Percentiles rank a stretch among this genome's conserved stretches.
phyloP scores from a whole-genome alignment of 495 filamentous ascomycete genomes.

The Podospora fimiseda region DNA sequence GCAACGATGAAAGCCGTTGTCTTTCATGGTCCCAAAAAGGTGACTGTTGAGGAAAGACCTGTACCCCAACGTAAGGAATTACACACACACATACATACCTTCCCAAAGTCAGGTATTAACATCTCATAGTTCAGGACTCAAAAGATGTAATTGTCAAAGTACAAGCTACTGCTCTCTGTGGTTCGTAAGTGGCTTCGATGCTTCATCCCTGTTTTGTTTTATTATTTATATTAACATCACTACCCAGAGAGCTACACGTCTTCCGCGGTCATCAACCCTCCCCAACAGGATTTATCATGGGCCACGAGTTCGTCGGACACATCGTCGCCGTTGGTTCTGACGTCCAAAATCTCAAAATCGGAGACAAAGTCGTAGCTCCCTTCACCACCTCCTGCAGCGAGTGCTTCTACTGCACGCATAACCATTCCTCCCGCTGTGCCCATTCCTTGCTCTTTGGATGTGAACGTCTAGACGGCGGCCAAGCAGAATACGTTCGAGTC shows the following conservation, averaged over 20 bases:
- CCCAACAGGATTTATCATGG: constrained; percentile 46
- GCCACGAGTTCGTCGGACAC: constrained; percentile 77
- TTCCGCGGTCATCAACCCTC: constrained; percentile 75
- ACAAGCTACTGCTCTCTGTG: constrained; percentile 78
- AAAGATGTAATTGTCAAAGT: constrained; percentile 84
- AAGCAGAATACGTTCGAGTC: constrained; percentile 86
- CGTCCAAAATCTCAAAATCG: constrained; percentile 70
- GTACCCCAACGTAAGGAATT: constrained; percentile 45
- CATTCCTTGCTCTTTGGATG: constrained; percentile 70
- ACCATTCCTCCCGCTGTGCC: constrained; percentile 77
- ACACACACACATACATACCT: neutral
- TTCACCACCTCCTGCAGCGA: constrained; percentile 79
- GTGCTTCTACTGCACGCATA: constrained; percentile 87
- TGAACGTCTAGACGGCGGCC: constrained; percentile 68
- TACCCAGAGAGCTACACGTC: constrained; percentile 73
- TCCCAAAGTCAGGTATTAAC: neutral
- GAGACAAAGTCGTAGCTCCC: constrained; percentile 73
- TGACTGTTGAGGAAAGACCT: constrained; percentile 58
- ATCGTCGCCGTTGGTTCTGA: constrained; percentile 60
- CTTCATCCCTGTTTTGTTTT: constrained; percentile 2
- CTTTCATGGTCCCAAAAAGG: constrained; percentile 58
- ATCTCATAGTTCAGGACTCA: constrained; percentile 50
- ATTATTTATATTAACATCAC: neutral
- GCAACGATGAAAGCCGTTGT: constrained; percentile 63
- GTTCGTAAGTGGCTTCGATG: constrained; percentile 55